Evolutionary conservation across 1,284 basidiomycete species (phyloP).

Genomic region (Ceratobasidium sp.): DNA sequence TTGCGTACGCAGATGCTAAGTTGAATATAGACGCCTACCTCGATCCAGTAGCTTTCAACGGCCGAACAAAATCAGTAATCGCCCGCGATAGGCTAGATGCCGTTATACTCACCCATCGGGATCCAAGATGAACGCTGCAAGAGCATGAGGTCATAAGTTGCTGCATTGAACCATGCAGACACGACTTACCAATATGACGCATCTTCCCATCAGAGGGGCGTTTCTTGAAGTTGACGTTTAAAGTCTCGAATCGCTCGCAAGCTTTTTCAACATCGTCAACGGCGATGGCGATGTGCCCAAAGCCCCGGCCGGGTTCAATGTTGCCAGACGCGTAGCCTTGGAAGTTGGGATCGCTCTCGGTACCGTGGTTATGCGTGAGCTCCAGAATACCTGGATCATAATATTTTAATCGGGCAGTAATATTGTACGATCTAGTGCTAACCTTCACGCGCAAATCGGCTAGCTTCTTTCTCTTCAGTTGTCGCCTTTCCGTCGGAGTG

Average conservation of each 20-base stretch:
- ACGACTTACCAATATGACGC: conserved; percentile 59
- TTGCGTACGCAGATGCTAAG: not conserved
- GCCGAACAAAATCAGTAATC: conserved; percentile 11
- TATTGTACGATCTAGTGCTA: conserved; percentile 48
- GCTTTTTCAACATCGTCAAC: conserved; percentile 88
- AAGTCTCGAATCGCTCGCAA: conserved; percentile 85
- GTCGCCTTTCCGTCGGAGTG: conserved; percentile 66
- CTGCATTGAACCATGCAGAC: not conserved
- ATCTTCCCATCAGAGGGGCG: conserved; percentile 87
- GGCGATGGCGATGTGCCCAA: conserved; percentile 89
- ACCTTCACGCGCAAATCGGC: conserved; percentile 76
- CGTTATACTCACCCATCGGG: conserved; percentile 72
- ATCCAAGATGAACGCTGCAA: conserved; percentile 91
- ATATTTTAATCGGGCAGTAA: not conserved
- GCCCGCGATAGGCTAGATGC: not conserved
- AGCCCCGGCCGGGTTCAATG: conserved; percentile 82
- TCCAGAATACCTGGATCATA: conserved; percentile 76
- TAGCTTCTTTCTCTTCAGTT: conserved; percentile 63
- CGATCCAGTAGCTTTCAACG: conserved; percentile 56
- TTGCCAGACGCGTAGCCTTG: conserved; percentile 81
- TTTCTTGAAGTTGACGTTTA: conserved; percentile 92
- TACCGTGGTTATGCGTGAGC: conserved; percentile 91
- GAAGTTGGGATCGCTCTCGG: conserved; percentile 83
- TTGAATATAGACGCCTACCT: conserved; percentile 36
- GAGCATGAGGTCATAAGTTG: conserved; percentile 1